Evolutionary conservation across 768 basidiomycete species (phyloP), one percentile per base, ranked within the genome.

Genomic region (Boletellus ananiceps): DNA sequence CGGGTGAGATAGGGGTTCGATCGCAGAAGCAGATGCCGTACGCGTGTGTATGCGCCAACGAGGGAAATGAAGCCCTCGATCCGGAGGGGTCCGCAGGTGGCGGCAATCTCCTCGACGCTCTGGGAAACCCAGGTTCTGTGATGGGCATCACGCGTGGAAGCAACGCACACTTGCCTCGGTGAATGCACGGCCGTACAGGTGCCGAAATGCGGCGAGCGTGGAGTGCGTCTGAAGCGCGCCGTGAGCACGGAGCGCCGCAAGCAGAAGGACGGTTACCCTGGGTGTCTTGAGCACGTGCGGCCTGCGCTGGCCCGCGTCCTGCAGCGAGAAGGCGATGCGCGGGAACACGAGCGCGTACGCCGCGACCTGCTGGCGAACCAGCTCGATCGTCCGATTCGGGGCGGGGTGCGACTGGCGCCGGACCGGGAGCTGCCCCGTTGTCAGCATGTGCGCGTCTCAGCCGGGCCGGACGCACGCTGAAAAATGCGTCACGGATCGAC

Each of bases 1-100:
- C 37, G 50, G 34, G 55, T 58, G 43, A 62, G 50, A 67, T 55
- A 56, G 42, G 55, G 46, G 40, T 29, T 29, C 44, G 42, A 51
- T 55, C 43, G 43, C 9, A 34, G 40, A 59, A 56, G 49, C 51
- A 56, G 50, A 57, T 25, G 46, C n/a, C 5, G 2, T 58, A 84
- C 93, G 73, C 86, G 92, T 18, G 88, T 84, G 52, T 74, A 69
- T 19, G 85, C 78, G 8, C 90, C 89, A 15, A 80, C 77, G 5
- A 92, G 73, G 62, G 90, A 88, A 48, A 96, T 82, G 63, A 98
- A 97, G 0, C 95, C 95, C 49, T 84, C 73, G 8, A 91, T 69
- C 38, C 66, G 77, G 59, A 86, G 66, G 14, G 73, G 69, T 8
- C 71, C 83, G n/a, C 67, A 73, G 31, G 57, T 60, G 1, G 74